phyloP scores from a whole-genome alignment of 2,329 filamentous ascomycete species.

The Stachybotrys chartarum region DNA sequence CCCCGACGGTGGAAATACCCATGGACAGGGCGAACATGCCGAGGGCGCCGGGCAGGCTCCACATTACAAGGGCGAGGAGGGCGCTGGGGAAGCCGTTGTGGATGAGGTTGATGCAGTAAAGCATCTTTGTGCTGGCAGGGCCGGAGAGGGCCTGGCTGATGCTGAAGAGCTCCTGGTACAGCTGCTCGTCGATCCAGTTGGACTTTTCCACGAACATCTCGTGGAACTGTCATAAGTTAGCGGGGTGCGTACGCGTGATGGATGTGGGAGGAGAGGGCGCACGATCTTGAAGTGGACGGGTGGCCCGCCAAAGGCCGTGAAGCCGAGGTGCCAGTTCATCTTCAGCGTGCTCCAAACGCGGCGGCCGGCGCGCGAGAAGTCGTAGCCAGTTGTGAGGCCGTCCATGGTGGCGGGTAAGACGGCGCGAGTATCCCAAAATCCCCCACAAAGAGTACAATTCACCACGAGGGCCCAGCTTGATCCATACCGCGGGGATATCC shows the following conservation, averaged over 20 bases:
- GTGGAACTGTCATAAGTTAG: constrained; percentile 36
- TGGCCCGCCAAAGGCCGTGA: constrained; percentile 60
- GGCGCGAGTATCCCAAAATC: too few species aligned
- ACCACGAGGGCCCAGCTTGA: too few species aligned
- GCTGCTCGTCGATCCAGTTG: constrained; percentile 63
- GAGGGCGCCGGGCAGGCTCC: constrained; percentile 63
- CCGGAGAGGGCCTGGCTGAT: constrained; percentile 61
- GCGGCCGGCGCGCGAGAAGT: background rate
- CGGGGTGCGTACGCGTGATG: background rate
- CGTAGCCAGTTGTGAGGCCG: background rate
- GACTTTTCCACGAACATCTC: constrained; percentile 52
- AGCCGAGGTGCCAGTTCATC: constrained; percentile 50
- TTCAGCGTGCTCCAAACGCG: background rate
- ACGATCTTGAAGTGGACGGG: constrained; percentile 63
- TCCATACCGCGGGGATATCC: too few species aligned
- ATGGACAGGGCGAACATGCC: constrained; percentile 63
- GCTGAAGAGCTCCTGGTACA: constrained; percentile 68
- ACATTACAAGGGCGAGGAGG: constrained; percentile 53
- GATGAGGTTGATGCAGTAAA: constrained; percentile 60
- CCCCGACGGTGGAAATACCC: constrained; percentile 53
- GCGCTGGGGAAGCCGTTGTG: constrained; percentile 53
- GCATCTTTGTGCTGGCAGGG: constrained; percentile 64
- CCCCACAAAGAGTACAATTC: too few species aligned
- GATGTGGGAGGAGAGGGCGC: constrained; percentile 6
- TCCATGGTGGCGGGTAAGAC: background rate